These are phyloP conservation scores for Pyrenopolyporus hunteri DNA, from an alignment of 495 filamentous ascomycete genomes.

Conservation along the genomic window DNA sequence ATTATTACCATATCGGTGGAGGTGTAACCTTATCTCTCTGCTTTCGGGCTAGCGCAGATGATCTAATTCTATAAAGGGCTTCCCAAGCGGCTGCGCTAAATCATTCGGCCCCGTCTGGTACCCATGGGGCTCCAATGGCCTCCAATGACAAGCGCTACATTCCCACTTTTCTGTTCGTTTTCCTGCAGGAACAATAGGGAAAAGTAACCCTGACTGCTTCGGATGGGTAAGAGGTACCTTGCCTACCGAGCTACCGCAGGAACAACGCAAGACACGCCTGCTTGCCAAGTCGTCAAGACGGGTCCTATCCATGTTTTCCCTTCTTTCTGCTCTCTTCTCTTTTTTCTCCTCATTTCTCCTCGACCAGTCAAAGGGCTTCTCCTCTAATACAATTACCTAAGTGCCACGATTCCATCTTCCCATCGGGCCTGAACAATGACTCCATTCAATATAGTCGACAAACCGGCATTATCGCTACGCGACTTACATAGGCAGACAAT, in stretches of 20 bases:
- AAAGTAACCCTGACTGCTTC: slow-evolving; percentile 4
- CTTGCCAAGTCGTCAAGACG: slow-evolving; percentile 16
- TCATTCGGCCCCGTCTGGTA: background rate
- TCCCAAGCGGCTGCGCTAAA: slow-evolving; percentile 3
- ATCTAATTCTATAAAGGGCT: slow-evolving; percentile 27
- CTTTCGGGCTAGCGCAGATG: slow-evolving; percentile 12
- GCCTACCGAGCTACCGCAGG: slow-evolving; percentile 15
- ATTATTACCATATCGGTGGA: too few species aligned
- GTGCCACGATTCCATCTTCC: background rate
- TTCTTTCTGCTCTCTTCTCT: background rate
- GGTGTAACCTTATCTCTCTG: too few species aligned
- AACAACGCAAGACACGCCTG: slow-evolving; percentile 12
- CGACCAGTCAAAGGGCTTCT: slow-evolving; percentile 3
- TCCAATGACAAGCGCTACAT: background rate
- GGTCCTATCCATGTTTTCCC: background rate
- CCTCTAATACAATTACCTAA: slow-evolving; percentile 7
- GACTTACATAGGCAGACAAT: too few species aligned
- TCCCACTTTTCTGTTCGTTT: slow-evolving; percentile 1
- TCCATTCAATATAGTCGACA: background rate
- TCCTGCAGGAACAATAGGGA: slow-evolving; percentile 40
- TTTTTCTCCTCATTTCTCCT: background rate
- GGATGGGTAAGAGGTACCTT: too few species aligned
- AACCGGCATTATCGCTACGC: too few species aligned
- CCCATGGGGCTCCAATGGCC: slow-evolving; percentile 23
- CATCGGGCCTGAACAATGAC: background rate